Evolutionary conservation across 2,329 filamentous ascomycete genomes (phyloP).

Genomic region (Colletotrichum sp.): DNA sequence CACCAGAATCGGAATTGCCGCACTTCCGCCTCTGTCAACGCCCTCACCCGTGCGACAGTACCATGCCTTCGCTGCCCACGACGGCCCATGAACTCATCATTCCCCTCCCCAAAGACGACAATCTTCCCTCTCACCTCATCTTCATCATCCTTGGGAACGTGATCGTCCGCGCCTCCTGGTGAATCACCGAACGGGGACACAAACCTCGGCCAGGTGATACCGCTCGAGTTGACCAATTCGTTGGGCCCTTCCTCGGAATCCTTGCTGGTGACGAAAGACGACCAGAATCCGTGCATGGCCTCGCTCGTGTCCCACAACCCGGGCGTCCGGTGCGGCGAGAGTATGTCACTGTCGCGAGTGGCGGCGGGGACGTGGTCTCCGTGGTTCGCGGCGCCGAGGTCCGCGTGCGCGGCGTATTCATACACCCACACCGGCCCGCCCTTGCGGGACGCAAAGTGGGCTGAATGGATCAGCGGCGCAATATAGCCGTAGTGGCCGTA

Average conservation of each 20-base stretch:
- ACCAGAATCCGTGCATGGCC: slow-evolving; percentile 47
- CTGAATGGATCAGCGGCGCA: slow-evolving; percentile 66
- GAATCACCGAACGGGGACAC: slow-evolving; percentile 39
- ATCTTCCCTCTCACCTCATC: slow-evolving; percentile 34
- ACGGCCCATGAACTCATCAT: slow-evolving; percentile 53
- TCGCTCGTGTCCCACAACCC: slow-evolving; percentile 34
- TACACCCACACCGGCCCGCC: slow-evolving; percentile 55
- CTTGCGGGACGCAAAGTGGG: slow-evolving; percentile 43
- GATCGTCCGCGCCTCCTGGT: not conserved
- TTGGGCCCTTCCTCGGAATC: slow-evolving; percentile 7
- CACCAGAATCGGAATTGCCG: slow-evolving; percentile 67
- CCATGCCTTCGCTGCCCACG: slow-evolving; percentile 41
- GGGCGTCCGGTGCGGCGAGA: slow-evolving; percentile 47
- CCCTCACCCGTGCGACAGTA: slow-evolving; percentile 45
- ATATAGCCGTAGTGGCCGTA: slow-evolving; percentile 72
- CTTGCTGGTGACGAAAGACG: slow-evolving; percentile 35
- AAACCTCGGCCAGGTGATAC: slow-evolving; percentile 47
- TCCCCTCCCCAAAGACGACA: slow-evolving; percentile 64
- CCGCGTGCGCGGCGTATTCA: slow-evolving; percentile 59
- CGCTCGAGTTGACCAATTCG: slow-evolving; percentile 8
- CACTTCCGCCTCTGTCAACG: slow-evolving; percentile 47
- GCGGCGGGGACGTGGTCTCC: slow-evolving; percentile 50
- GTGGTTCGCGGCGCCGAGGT: slow-evolving; percentile 48
- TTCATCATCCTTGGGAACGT: not conserved
- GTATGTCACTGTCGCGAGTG: slow-evolving; percentile 42